Conservation (phyloP, 768 basidiomycete genomes). For the Phaffia australis region DNA sequence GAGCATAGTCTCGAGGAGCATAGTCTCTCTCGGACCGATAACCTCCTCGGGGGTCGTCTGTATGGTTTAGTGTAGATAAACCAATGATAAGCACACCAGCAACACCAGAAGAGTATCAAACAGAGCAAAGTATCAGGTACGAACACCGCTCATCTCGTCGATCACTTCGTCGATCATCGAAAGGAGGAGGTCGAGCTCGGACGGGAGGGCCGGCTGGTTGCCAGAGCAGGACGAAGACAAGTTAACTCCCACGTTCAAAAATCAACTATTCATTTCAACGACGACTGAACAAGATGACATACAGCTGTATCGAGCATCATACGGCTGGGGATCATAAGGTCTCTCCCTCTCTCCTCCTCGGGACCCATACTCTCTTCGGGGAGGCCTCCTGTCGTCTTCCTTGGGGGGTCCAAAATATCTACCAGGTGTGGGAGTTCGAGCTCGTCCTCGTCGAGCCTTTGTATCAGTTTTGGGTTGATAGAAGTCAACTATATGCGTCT, state of each 20-base stretch:
- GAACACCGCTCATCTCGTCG: conserved; percentile 21
- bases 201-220: not conserved
- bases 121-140: not conserved
- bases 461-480: not conserved
- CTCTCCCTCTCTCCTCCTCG: conserved; percentile 25
- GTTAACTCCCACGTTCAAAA: conserved; percentile 2
- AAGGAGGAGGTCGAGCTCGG: not conserved
- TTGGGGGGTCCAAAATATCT: conserved; percentile 90
- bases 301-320: conserved; percentile 33
- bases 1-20: no score
- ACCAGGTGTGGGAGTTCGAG: conserved; percentile 63
- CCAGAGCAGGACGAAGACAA: not conserved
- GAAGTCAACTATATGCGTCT: not conserved
- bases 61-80: no score
- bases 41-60: conserved; percentile 11
- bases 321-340: conserved; percentile 29
- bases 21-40: no score
- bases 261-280: not conserved
- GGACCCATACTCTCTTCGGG: conserved; percentile 23
- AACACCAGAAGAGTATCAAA: not conserved
- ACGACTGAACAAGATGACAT: not conserved
- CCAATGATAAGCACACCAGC: not conserved
- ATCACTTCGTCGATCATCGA: conserved; percentile 23
- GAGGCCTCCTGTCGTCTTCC: conserved; percentile 39
- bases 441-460: conserved; percentile 37